Percentiles rank a stretch among this genome's conserved stretches.
Evolutionary conservation across 768 basidiomycete genomes (phyloP).

Genomic region (Suillus sp.): DNA sequence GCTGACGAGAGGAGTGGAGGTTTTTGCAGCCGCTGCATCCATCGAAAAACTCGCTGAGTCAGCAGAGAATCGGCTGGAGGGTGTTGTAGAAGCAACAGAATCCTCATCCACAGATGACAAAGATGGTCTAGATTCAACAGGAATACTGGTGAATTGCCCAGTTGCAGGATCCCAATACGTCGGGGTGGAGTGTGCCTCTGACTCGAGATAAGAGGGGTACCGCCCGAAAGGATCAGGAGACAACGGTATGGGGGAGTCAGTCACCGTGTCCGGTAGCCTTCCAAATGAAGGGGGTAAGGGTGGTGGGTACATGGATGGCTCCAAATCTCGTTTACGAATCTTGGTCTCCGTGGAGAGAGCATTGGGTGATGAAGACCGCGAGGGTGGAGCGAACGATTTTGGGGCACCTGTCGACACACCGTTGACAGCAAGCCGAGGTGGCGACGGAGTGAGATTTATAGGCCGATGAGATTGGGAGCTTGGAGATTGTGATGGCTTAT

Average conservation of each 20-base stretch:
- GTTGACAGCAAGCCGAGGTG: slow-evolving; percentile 66
- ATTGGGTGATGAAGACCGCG: slow-evolving; percentile 21
- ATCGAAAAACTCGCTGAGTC: slow-evolving; percentile 55
- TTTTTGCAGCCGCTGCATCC: slow-evolving; percentile 36
- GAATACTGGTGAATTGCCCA: slow-evolving; percentile 26
- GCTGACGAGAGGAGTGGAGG: slow-evolving; percentile 57
- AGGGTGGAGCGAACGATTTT: slow-evolving; percentile 39
- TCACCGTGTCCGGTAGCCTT: slow-evolving; percentile 23
- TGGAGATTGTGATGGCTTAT: slow-evolving; percentile 21
- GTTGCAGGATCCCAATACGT: slow-evolving; percentile 47
- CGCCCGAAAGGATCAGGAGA: slow-evolving; percentile 84
- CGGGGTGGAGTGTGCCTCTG: slow-evolving; percentile 32
- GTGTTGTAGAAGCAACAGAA: slow-evolving; percentile 25
- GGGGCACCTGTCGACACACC: slow-evolving; percentile 67
- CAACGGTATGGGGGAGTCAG: slow-evolving; percentile 71
- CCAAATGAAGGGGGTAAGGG: slow-evolving; percentile 34
- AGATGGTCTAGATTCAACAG: slow-evolving; percentile 25
- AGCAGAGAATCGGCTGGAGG: slow-evolving; percentile 73
- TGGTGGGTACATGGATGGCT: slow-evolving; percentile 49
- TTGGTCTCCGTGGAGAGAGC: slow-evolving; percentile 46
- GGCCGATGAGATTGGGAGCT: slow-evolving; percentile 10
- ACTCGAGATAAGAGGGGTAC: slow-evolving; percentile 54
- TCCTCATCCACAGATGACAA: slow-evolving; percentile 29
- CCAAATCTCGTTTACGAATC: slow-evolving; percentile 54
- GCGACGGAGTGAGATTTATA: slow-evolving; percentile 45